These are phyloP conservation scores for Coccomyxa sp. DNA, from an alignment of 139 green algal species.

Conservation along the genomic window DNA sequence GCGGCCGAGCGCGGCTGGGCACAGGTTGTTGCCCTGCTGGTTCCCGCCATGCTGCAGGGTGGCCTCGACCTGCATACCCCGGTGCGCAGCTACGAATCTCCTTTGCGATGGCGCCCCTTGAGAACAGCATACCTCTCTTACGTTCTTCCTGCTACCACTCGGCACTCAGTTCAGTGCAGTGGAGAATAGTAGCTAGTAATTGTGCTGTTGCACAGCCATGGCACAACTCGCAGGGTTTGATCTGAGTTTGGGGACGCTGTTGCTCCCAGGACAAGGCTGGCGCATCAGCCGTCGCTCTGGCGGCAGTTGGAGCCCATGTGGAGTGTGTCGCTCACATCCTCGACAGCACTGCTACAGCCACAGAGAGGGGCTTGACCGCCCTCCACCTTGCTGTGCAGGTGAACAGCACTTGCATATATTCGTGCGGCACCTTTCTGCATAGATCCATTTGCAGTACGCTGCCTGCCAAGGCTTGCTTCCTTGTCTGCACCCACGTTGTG, in stretches of 20 bases:
- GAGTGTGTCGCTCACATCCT: slow-evolving; percentile 26
- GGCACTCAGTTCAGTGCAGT: no score
- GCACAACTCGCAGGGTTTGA: no score
- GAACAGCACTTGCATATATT: not conserved
- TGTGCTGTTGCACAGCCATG: no score
- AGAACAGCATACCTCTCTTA: no score
- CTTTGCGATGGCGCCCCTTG: no score
- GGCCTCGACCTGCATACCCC: slow-evolving; percentile 17
- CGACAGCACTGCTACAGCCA: slow-evolving; percentile 16
- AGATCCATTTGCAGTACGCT: no score
- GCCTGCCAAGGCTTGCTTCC: no score
- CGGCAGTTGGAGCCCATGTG: slow-evolving; percentile 18
- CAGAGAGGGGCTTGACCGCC: slow-evolving; percentile 14
- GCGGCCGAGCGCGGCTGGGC: slow-evolving; percentile 31
- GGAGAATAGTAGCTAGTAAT: no score
- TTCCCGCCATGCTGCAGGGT: slow-evolving; percentile 5
- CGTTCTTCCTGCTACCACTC: no score
- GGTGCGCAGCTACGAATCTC: not conserved
- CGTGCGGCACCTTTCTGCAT: no score
- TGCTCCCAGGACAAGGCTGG: slow-evolving; percentile 10
- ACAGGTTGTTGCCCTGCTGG: slow-evolving; percentile 18
- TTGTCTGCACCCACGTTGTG: no score
- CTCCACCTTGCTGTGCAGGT: slow-evolving; percentile 21
- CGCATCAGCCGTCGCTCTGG: slow-evolving; percentile 18
- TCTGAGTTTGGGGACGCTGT: no score